phyloP scores from a whole-genome alignment of 225 moss, liverwort and hornwort genomes.

The Straminergon stramineum region DNA sequence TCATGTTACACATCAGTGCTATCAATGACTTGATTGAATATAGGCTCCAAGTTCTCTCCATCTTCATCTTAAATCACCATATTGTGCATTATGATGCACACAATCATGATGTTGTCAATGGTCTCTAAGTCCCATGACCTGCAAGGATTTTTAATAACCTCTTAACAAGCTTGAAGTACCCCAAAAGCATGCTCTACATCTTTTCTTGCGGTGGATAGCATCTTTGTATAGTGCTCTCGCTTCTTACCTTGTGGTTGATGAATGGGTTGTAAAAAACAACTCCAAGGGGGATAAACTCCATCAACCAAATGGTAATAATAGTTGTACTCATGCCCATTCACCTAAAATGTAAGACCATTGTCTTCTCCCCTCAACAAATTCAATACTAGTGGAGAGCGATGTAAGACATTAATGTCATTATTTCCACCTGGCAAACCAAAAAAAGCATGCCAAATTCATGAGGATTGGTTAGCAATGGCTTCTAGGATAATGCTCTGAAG shows the following conservation, averaged over 20 bases:
- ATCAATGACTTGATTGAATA: background rate
- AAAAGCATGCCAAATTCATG: background rate
- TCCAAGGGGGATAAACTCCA: too few species aligned
- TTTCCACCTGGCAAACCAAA: too few species aligned
- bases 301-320: too few species aligned
- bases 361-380: background rate
- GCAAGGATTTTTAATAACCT: background rate
- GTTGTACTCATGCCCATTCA: too few species aligned
- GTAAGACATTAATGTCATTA: background rate
- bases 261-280: background rate
- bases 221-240: background rate
- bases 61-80: background rate
- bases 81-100: background rate
- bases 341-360: background rate
- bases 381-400: fast-evolving
- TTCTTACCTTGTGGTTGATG: background rate
- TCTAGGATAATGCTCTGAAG: background rate
- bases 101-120: background rate
- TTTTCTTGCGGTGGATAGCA: background rate
- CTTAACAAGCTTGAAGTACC: background rate
- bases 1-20: fast-evolving
- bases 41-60: background rate
- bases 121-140: background rate
- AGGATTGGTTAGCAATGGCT: fast-evolving
- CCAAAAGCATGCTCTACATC: background rate